Evolutionary conservation across 108 stramenopile genomes (phyloP).

Genomic region (Skeletonema menzelii): DNA sequence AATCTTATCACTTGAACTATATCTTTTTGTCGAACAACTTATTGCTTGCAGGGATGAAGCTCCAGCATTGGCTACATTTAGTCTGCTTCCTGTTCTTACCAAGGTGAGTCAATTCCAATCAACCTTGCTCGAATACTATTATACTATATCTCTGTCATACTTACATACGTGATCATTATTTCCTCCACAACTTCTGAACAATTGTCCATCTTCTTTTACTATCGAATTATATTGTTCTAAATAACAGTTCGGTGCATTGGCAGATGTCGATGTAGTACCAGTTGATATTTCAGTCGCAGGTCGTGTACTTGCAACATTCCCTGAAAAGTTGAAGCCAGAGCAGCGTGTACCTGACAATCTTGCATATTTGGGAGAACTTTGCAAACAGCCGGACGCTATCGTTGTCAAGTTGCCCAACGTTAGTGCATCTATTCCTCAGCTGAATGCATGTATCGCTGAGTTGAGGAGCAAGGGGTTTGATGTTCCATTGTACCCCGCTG

Average conservation of each 20-base stretch:
- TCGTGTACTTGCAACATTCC: constrained; percentile 86
- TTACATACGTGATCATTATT: neutral
- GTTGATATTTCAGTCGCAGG: constrained; percentile 86
- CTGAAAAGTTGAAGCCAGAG: constrained; percentile 67
- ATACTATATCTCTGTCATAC: neutral
- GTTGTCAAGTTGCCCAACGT: constrained; percentile 86
- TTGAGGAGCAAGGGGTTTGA: constrained; percentile 91
- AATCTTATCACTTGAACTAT: neutral
- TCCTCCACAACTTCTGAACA: neutral
- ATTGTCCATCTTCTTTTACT: neutral
- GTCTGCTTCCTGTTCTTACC: constrained; percentile 78
- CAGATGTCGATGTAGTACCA: constrained; percentile 79
- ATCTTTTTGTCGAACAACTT: neutral
- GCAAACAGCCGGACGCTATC: constrained; percentile 78
- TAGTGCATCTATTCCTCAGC: constrained; percentile 88
- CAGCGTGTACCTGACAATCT: constrained; percentile 91
- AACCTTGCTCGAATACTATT: neutral
- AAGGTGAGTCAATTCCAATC: constrained; percentile 49
- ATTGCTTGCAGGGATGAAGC: constrained; percentile 67
- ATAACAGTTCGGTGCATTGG: constrained; percentile 61
- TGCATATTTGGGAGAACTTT: constrained; percentile 77
- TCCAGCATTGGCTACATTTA: constrained; percentile 91
- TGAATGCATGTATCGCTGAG: constrained; percentile 87
- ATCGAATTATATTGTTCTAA: neutral
- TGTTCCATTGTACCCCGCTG: constrained; percentile 87